phyloP scores from a whole-genome alignment of 371 early-diverging fungal genomes.

The Mucor irregularis region DNA sequence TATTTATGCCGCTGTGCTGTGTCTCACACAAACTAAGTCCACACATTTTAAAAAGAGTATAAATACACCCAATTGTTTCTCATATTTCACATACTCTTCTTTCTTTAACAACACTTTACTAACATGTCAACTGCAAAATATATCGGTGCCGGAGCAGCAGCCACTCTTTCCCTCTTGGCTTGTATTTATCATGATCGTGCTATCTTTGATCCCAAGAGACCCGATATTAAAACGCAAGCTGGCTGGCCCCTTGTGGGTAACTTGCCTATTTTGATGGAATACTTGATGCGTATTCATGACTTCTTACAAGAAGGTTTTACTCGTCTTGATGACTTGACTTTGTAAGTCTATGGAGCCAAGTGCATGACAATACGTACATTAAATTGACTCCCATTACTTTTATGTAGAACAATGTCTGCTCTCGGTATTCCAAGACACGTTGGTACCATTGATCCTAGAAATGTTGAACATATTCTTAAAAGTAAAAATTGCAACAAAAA shows the following conservation, averaged over 20 bases:
- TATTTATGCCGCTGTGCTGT: too few species aligned
- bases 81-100: background rate
- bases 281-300: conserved; percentile 18
- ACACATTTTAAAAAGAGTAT: too few species aligned
- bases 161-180: conserved; percentile 19
- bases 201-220: conserved; percentile 15
- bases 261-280: conserved; percentile 18
- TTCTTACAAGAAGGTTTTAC: conserved; percentile 21
- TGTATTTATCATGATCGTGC: conserved; percentile 27
- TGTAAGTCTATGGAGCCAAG: too few species aligned
- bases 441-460: conserved; percentile 29
- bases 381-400: too few species aligned
- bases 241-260: conserved; percentile 30
- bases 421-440: conserved; percentile 18
- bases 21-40: too few species aligned
- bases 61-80: background rate
- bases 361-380: background rate
- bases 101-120: background rate
- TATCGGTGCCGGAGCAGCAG: conserved; percentile 14
- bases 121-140: conserved; percentile 8
- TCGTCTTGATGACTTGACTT: conserved; percentile 15
- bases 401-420: too few species aligned
- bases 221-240: conserved; percentile 13
- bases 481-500: conserved; percentile 7
- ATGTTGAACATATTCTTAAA: conserved; percentile 34